These are phyloP conservation scores for Prillingera fragicola DNA, from an alignment of 1,284 basidiomycete genomes.

Conservation along the genomic window DNA sequence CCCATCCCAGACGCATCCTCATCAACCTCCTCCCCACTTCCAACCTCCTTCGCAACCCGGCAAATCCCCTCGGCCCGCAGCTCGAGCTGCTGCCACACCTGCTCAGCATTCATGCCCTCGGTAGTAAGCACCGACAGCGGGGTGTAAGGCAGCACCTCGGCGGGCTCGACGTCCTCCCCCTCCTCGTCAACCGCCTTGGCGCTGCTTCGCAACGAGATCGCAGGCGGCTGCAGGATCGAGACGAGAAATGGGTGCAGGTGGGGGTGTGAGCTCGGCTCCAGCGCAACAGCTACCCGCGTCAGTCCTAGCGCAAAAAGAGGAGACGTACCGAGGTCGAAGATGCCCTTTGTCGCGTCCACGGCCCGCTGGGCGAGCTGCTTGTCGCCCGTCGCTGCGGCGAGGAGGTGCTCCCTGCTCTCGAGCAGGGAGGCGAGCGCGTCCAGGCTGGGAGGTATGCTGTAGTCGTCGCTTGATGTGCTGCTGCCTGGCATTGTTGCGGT, in stretches of 20 bases:
- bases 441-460: conserved; percentile 8
- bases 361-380: conserved; percentile 58
- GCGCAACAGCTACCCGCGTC: conserved; percentile 37
- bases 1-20: conserved; percentile 26
- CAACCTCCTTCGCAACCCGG: conserved; percentile 41
- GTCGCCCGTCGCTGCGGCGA: conserved; percentile 51
- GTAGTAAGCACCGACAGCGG: conserved; percentile 69
- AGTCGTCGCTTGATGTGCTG: background rate
- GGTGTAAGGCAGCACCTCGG: conserved; percentile 58
- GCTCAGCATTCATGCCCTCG: conserved; percentile 79
- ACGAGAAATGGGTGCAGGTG: conserved; percentile 64
- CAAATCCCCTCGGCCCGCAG: conserved; percentile 57
- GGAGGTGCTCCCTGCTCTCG: conserved; percentile 18
- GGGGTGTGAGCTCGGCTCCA: conserved; percentile 61
- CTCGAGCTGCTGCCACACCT: conserved; percentile 90
- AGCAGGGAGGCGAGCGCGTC: conserved; percentile 10
- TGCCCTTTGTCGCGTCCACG: conserved; percentile 63
- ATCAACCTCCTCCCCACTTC: conserved; percentile 24
- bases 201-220: conserved; percentile 49
- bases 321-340: conserved; percentile 72
- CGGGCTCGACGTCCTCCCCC: conserved; percentile 20
- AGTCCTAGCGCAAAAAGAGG: background rate
- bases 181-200: conserved; percentile 19
- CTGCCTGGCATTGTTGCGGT: conserved; percentile 1
- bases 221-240: conserved; percentile 59